Evolutionary conservation across 1,284 basidiomycete species (phyloP), one percentile per base, ranked within the genome.

Genomic region (Malassezia sympodialis): DNA sequence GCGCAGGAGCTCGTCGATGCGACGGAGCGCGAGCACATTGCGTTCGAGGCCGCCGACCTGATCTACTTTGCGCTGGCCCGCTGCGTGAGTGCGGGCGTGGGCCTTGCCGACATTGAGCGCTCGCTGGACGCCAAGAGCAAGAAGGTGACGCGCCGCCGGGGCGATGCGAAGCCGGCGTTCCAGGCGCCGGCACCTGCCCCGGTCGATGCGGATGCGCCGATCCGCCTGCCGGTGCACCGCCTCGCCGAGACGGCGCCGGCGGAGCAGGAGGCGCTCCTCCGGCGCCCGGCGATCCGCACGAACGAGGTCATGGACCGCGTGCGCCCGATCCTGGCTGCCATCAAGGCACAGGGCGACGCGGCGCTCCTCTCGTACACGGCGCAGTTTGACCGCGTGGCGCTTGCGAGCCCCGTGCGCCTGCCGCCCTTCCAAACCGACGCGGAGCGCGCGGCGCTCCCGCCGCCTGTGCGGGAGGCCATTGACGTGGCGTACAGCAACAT

Each of bases 1-100:
- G 94, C 94, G 0, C 88, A 93, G 67, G 94, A 99, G 76, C 81
- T 99, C 12, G 93, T 90, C 69, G 80, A 81, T 24, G 94, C 94
- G 14, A 83, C 82, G 4, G 85, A 89, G 49, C 86, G 91, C 42
- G 53, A 65, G 45, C 72, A 74, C 48, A 80, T 96, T n/a, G 87
- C 90, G 0, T 94, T 93, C 62, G 94, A 99, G 76, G 88, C 90
- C 2, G 93, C 93, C 0, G 94, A 99, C 76, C 78, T 99, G 35
- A 69, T 96, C 46, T 99, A 98, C 79, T 99, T 99, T 77, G 84
- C 87, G 2, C 78, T 99, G 61, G 83, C 87, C 15, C 85, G 87
- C 61, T 98, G 93, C 70, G 80, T 90, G 27, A 81, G 85, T 41
- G 82, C 84, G 14, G 94, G 91, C 2, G 88, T 98, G 24, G 79